Conservation (phyloP, 1,284 basidiomycete species). For the Cerioporus squamosus region DNA sequence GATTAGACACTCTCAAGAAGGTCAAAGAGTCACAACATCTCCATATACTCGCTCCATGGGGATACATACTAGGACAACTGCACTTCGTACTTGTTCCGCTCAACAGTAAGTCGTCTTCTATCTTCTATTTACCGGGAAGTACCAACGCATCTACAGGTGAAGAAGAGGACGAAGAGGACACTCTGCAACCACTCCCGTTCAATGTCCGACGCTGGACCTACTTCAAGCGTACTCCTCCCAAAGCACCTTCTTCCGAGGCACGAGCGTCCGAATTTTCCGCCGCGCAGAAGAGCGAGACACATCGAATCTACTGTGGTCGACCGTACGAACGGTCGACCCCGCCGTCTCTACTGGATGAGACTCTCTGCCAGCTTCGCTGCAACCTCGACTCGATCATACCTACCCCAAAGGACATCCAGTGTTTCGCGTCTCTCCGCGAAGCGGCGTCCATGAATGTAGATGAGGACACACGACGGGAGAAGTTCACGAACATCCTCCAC, state of each 20-base stretch:
- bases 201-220: neutral
- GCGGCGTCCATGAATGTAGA: too few species aligned
- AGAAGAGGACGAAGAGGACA: neutral
- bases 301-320: slow-evolving; percentile 1
- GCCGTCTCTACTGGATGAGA: slow-evolving; percentile 7
- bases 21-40: neutral
- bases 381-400: slow-evolving; percentile 5
- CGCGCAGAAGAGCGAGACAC: neutral
- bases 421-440: neutral
- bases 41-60: neutral
- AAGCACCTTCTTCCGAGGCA: neutral
- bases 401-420: slow-evolving; percentile 6
- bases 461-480: neutral
- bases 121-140: neutral
- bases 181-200: neutral
- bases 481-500: neutral
- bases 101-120: neutral
- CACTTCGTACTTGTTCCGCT: neutral
- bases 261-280: neutral
- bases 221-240: neutral
- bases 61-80: neutral
- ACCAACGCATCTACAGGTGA: neutral
- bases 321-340: neutral
- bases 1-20: neutral
- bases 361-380: slow-evolving; percentile 5